Evolutionary conservation across 78 protist species (phyloP).

Genomic region (Cyanophora paradoxa): DNA sequence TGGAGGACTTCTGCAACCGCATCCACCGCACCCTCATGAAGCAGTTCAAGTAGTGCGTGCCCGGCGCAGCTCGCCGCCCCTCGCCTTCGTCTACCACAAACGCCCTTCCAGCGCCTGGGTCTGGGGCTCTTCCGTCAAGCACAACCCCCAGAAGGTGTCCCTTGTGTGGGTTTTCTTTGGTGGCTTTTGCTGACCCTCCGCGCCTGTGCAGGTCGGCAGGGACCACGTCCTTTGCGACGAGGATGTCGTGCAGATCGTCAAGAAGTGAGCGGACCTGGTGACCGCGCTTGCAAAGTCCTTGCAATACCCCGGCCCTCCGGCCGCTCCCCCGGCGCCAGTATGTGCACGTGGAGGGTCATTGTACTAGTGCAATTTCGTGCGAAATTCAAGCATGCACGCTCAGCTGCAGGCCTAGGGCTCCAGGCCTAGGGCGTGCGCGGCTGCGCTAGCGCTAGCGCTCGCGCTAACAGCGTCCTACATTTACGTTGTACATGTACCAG

Average conservation of each 20-base stretch:
- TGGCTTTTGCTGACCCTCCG: not conserved
- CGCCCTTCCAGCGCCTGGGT: constrained; percentile 72
- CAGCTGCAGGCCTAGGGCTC: too few species aligned
- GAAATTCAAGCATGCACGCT: too few species aligned
- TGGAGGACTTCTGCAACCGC: constrained; percentile 80
- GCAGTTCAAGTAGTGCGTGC: constrained; percentile 80
- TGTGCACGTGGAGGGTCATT: too few species aligned
- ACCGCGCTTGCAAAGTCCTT: not conserved
- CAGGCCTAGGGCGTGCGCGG: too few species aligned
- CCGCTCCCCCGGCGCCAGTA: too few species aligned
- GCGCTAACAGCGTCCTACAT: too few species aligned
- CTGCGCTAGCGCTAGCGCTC: too few species aligned
- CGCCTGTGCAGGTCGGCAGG: constrained; percentile 63
- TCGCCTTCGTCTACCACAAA: not conserved
- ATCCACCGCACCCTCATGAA: constrained; percentile 81
- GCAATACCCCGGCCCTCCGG: too few species aligned
- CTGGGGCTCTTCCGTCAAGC: constrained; percentile 97
- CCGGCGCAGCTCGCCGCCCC: not conserved
- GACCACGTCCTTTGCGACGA: constrained; percentile 94
- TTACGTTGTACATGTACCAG: too few species aligned
- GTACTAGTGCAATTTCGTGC: too few species aligned
- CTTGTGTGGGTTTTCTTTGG: not conserved
- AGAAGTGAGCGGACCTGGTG: constrained; percentile 68
- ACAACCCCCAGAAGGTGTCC: constrained; percentile 76
- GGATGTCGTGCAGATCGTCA: constrained; percentile 95